Evolutionary conservation across 345 rosid species (phyloP).

Genomic region (rapeseed (Brassica napus)): Da-Ae NC_063436.1:17183001-17183500

Average conservation of each 20-base stretch:
- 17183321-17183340: conserved; percentile 88
- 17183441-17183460: conserved; percentile 43
- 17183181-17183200: conserved; percentile 59
- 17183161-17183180: conserved; percentile 56
- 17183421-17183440: conserved; percentile 63
- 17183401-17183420: conserved; percentile 42
- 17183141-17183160: conserved; percentile 47
- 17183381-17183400: conserved; percentile 55
- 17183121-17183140: conserved; percentile 38
- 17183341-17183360: conserved; percentile 93
- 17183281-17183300: conserved; percentile 87
- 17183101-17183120: conserved; percentile 34
- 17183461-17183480: conserved; percentile 66
- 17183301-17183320: conserved; percentile 95
- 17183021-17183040: neutral
- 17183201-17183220: conserved; percentile 69
- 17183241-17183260: conserved; percentile 87
- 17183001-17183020: neutral
- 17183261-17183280: conserved; percentile 76
- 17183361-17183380: conserved; percentile 90
- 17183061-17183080: conserved; percentile 15
- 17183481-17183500: conserved; percentile 57
- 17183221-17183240: conserved; percentile 70
- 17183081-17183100: neutral
- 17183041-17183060: neutral